Base-by-base conservation (phyloP, 768 basidiomycete species). In the Pleurotus pulmonarius region DNA sequence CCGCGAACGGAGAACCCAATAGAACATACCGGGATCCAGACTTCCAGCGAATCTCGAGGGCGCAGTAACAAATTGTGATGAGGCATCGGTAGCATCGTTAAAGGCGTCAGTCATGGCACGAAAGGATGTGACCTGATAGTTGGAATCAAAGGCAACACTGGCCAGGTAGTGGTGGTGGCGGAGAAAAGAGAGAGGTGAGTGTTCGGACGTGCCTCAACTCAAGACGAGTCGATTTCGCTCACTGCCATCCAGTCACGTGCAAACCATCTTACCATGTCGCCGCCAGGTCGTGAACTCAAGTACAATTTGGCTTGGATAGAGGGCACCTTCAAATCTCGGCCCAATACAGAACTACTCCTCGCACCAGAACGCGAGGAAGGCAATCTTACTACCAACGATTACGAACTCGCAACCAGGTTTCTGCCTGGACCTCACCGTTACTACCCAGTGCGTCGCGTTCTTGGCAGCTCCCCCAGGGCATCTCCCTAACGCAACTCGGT, bases 341-440 rank as follows among this genome's bases (percentile, higher is more conserved):
- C 69, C 12, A 61, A 61, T 12, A 68, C 76, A 49, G 78, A 83
- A 58, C 54, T 70, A n/a, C 77, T 83, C 41, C 75, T 85, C 20
- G 66, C 72, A 4, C 82, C 82, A 48, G 77, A 85, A 60, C 74
- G 75, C 48, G 78, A 83, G 34, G 64, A 70, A n/a, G 83, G 81
- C 13, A 72, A 73, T 60, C 68, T 85, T 56, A 73, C 77, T 4
- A 63, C 61, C 16, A 77, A 75, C 54, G 87, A 89, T 73, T 87
- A 80, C 65, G 74, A 86, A 0, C 66, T 78, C 9, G 80, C 85
- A 3, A 64, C 74, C 56, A 64, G 64, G 24, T 88, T 87, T 71
- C 67, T 85, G 24, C 78, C 85, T 38, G 77, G 76, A 39, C 61
- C 64, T n/a, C 69, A 73, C 56, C 72, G 69, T 44, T 65, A 69